Percentiles rank a stretch among this genome's conserved stretches.
Evolutionary conservation across 163 green algal species (phyloP).

Genomic region (Chlorella variabilis): DNA sequence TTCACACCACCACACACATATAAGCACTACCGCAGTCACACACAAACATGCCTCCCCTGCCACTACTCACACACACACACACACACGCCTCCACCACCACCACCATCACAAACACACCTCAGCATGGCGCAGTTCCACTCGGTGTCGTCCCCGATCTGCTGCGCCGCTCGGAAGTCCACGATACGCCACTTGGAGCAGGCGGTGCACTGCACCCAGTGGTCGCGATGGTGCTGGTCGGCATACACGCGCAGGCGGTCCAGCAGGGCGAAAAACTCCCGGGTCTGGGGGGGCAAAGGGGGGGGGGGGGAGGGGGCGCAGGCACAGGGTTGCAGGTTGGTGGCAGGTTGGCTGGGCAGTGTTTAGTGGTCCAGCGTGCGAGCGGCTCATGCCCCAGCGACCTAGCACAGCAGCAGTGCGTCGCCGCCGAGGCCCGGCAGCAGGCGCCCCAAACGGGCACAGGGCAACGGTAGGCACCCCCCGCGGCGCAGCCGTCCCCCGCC

Average conservation of each 20-base stretch:
- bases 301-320: too few species aligned
- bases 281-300: constrained; percentile 1
- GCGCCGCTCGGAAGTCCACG: constrained; percentile 57
- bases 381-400: background rate
- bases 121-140: constrained; percentile 70
- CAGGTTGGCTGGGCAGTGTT: background rate
- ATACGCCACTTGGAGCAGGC: constrained; percentile 78
- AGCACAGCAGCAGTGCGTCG: background rate
- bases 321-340: background rate
- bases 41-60: too few species aligned
- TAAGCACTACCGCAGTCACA: too few species aligned
- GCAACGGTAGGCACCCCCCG: too few species aligned
- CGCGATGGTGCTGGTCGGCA: constrained; percentile 65
- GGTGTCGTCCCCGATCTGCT: constrained; percentile 36
- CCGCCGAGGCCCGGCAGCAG: too few species aligned
- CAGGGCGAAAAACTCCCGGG: constrained; percentile 62
- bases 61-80: too few species aligned
- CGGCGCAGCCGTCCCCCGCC: too few species aligned
- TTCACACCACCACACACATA: too few species aligned
- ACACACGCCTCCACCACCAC: too few species aligned
- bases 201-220: constrained; percentile 80
- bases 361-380: background rate
- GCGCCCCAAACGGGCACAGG: too few species aligned
- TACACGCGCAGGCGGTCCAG: constrained; percentile 66
- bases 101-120: constrained; percentile 27